A percentile compares a stretch with the other conserved stretches of the same genome.
Conservation (phyloP, 2,329 filamentous ascomycete species). For the Neofusicoccum kwambonambiense region DNA sequence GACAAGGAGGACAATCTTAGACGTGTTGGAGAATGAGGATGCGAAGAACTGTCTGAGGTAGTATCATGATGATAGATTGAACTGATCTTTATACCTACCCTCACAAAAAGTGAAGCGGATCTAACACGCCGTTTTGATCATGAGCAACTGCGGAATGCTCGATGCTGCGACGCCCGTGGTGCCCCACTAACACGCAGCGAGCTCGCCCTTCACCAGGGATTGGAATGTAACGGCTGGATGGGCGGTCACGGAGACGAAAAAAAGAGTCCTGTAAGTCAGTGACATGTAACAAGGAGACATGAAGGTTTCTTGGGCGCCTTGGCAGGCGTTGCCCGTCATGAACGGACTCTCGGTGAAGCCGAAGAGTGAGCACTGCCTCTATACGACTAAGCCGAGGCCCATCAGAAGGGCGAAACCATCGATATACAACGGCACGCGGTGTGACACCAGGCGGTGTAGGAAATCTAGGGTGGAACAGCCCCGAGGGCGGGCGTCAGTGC, state of each 20-base stretch:
- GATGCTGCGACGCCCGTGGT: neutral
- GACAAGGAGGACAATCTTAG: too few species aligned
- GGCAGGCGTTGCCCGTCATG: neutral
- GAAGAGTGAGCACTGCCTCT: neutral
- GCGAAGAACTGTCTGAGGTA: too few species aligned
- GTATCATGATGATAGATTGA: neutral
- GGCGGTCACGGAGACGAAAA: neutral
- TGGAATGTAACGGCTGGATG: neutral
- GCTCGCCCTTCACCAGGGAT: neutral
- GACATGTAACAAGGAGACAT: neutral
- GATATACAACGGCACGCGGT: neutral
- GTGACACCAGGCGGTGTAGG: neutral
- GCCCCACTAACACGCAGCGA: neutral
- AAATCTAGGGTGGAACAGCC: neutral
- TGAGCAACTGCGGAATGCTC: neutral
- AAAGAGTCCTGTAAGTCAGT: neutral
- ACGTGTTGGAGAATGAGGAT: too few species aligned
- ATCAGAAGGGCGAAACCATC: neutral
- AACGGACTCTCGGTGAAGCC: neutral
- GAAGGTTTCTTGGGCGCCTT: neutral
- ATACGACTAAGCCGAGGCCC: neutral
- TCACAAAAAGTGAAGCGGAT: neutral
- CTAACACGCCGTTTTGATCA: neutral
- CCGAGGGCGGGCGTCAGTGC: neutral
- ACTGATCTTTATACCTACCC: neutral